Base-by-base conservation (phyloP, 2,329 filamentous ascomycete species). In the Ophiostoma novo-ulmi region DNA sequence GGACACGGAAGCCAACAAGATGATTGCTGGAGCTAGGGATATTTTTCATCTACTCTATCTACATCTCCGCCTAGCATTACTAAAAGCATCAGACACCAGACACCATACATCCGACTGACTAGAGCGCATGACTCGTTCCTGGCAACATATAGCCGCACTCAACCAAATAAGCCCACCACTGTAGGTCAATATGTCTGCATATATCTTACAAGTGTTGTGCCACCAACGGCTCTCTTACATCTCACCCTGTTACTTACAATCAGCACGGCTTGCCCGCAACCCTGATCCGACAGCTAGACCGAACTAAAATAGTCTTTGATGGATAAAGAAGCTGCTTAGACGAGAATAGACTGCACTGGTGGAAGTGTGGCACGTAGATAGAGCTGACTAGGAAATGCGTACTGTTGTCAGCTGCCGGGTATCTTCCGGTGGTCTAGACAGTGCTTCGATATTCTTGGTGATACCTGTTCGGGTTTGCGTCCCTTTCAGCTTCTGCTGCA, bases 401-500 rank as follows among this genome's bases (percentile, higher is more conserved):
- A 48, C 1, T 58, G 52, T 26, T 22, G 52, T 17, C 58, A 63
- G 26, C 58, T 63, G 22, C 58, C 58, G 26, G 58, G 52, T 26
- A 10, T 58, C 52, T 58, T 26, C 10, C 52, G 52, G 52, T 10
- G 22, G 10, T 63, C 58, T 22, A 55, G 20, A 22, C 14, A 17
- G 14, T 61, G 55, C 55, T 31, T 22, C n/a, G 22, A 17, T 7
- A 58, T 26, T 58, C 55, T 61, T 13, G 55, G 55, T 61, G 55
- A 61, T 61, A 61, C 55, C 22, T 58, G 55, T 26, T 61, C 55
- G 22, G 26, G 55, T 31, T 61, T 61, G 55, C 22, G 22, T 31
- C 26, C 26, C 58, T 63, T 63, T 63, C 58, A 35, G 58, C 58
- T 63, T 26, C 26, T 31, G 26, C 58, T 63, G 58, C 58, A 63